Percentiles rank a stretch among this genome's conserved stretches.
phyloP scores from a whole-genome alignment of 2,329 filamentous ascomycete species.

The Hirsutella thompsonii region DNA sequence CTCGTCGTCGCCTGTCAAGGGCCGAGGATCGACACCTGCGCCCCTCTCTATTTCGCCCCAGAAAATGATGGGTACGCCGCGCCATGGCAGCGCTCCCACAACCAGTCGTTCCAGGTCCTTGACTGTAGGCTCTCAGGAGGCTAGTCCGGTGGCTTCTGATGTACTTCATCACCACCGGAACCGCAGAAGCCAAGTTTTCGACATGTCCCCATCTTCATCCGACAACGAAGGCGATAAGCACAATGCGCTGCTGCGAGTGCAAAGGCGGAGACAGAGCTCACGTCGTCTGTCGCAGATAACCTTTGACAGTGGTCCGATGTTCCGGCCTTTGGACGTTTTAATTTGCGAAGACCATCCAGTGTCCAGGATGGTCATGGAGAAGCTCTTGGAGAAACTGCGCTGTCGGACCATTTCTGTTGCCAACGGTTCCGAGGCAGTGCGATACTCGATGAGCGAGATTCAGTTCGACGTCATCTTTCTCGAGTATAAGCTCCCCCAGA shows the following conservation, averaged over 20 bases:
- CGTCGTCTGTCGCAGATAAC: conserved; percentile 85
- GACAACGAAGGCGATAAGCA: conserved; percentile 93
- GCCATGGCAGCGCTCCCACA: conserved; percentile 48
- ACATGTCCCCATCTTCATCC: conserved; percentile 93
- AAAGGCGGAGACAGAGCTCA: conserved; percentile 91
- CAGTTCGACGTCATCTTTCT: conserved; percentile 99
- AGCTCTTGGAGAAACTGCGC: conserved; percentile 83
- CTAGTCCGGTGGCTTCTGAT: conserved; percentile 58
- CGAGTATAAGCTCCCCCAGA: conserved; percentile 88
- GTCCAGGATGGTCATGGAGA: conserved; percentile 97
- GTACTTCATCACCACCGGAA: conserved; percentile 72
- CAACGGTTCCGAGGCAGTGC: conserved; percentile 82
- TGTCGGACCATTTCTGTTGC: conserved; percentile 88
- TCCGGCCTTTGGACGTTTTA: conserved; percentile 82
- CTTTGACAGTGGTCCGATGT: conserved; percentile 69
- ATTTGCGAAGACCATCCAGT: conserved; percentile 98
- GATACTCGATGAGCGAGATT: conserved; percentile 91
- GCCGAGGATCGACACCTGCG: conserved; percentile 35
- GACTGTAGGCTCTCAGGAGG: conserved; percentile 89
- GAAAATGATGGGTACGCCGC: conserved; percentile 46
- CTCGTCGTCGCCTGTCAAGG: conserved; percentile 43
- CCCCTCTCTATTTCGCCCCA: conserved; percentile 47
- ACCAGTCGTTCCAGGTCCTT: conserved; percentile 68
- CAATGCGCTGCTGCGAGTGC: conserved; percentile 81
- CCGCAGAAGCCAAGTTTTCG: conserved; percentile 84